Evolutionary conservation across 768 basidiomycete species (phyloP), one percentile per base, ranked within the genome.

Genomic region (Boletus sp.): DNA sequence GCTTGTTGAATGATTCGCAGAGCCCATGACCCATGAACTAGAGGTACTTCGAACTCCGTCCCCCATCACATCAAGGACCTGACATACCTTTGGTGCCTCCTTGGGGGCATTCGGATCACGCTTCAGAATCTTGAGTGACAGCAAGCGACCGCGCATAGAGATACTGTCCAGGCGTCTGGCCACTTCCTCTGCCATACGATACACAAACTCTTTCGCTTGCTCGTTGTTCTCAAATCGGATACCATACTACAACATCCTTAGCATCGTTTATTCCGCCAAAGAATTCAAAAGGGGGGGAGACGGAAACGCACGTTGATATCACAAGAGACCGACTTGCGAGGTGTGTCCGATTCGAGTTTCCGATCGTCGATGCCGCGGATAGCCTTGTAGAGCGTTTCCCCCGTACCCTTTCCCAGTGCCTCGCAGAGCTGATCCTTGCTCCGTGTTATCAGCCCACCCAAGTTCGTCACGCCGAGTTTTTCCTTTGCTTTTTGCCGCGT

Each of bases 21-120:
- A 79, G 71, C 11, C 96, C 95, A 63, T 97, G 95, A 0, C 96
- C 95, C 64, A 98, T 79, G 62, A 95, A 96, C 92, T 94, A 61
- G 2, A 55, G 1, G 35, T 8, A 9, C 42, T 11, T 56, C 50
- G 25, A 52, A 47, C 51, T 34, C 38, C 19, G 25, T 14, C 38
- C 27, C 29, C 14, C 29, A 40, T 41, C n/a, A 13, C 29, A 46
- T 15, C 15, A 38, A 32, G 17, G 37, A 42, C 7, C 14, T 15
- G 17, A 64, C 73, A 35, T 56, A 93, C 93, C 80, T 99, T 98
- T 0, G 96, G 88, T 21, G 88, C 80, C 62, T 98, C 97, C 14
- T 89, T 76, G 0, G 97, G 93, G 2, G 96, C 93, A 42, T 79
- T 80, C 2, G 90, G 84, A 68, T 91, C 85, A 21, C 96, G 82